Conservation (phyloP, 225 moss, liverwort and hornwort species). For the Marchantia paleacea region DNA sequence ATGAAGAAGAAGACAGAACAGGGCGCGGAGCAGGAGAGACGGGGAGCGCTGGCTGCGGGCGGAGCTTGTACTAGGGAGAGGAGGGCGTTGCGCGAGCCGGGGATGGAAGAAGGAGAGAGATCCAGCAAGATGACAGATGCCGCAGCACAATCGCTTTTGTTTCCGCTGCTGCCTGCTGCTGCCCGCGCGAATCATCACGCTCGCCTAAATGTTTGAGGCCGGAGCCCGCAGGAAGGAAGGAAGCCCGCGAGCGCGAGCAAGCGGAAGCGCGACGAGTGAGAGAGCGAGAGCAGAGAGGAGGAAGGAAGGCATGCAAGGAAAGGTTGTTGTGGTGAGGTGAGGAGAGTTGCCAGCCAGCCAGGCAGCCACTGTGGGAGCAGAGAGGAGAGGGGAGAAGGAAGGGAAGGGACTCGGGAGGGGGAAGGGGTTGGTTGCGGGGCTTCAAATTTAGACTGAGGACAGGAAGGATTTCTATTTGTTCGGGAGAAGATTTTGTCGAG, state of each 20-base stretch:
- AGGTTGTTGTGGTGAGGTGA: conserved; percentile 1
- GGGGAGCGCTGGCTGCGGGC: neutral
- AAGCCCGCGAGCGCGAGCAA: neutral
- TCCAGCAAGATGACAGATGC: neutral
- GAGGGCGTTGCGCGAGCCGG: neutral
- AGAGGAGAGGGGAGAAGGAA: neutral
- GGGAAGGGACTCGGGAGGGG: neutral
- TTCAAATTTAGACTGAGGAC: conserved; percentile 2
- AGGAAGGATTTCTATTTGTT: neutral
- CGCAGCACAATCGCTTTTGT: neutral
- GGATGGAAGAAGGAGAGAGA: neutral
- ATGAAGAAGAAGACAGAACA: conserved; percentile 7
- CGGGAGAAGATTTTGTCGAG: neutral
- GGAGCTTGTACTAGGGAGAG: neutral
- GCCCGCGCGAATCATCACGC: conserved; percentile 16
- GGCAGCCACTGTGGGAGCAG: neutral
- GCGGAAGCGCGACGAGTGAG: neutral
- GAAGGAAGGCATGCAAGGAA: too few species aligned
- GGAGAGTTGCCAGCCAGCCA: neutral
- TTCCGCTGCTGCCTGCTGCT: conserved; percentile 25
- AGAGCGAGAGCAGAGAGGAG: neutral
- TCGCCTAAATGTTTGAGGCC: conserved; percentile 20
- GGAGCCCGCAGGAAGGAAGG: neutral
- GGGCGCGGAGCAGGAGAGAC: neutral
- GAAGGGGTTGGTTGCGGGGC: neutral